phyloP scores from a whole-genome alignment of 2,329 filamentous ascomycete species.

The Pseudocercospora pini-densiflorae region DNA sequence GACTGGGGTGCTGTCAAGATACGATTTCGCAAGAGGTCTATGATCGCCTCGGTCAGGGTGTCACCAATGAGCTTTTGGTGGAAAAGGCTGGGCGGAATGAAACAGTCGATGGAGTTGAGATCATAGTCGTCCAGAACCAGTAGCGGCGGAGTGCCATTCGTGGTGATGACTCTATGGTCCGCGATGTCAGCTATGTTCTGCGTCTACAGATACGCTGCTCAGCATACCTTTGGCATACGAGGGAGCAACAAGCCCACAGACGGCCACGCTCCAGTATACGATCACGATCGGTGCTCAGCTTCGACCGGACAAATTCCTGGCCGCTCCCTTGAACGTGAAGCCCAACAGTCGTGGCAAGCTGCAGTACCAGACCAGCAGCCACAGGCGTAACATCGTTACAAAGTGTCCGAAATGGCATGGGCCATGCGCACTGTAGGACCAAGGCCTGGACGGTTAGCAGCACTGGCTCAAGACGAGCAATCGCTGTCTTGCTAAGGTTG shows the following conservation, averaged over 20 bases:
- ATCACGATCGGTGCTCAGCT: background rate
- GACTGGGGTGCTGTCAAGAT: background rate
- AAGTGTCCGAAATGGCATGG: background rate
- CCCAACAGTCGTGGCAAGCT: background rate
- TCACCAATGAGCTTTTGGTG: background rate
- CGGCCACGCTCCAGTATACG: background rate
- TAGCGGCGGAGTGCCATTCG: background rate
- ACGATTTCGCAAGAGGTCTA: background rate
- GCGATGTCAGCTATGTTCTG: no score
- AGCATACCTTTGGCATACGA: background rate
- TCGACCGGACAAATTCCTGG: background rate
- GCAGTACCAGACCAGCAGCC: background rate
- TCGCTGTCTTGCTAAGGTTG: background rate
- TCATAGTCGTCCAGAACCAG: background rate
- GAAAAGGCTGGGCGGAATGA: background rate
- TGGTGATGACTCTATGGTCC: background rate
- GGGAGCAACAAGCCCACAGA: background rate
- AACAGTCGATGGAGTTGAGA: background rate
- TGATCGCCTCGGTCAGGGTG: background rate
- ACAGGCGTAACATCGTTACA: background rate
- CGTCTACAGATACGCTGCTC: background rate
- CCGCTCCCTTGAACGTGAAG: background rate
- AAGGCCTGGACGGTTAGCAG: background rate
- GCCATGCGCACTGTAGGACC: background rate
- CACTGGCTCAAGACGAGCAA: background rate